Percentiles rank a stretch among this genome's conserved stretches.
Conservation (phyloP, 2,329 filamentous ascomycete genomes). For the Cadophora sp. region DNA sequence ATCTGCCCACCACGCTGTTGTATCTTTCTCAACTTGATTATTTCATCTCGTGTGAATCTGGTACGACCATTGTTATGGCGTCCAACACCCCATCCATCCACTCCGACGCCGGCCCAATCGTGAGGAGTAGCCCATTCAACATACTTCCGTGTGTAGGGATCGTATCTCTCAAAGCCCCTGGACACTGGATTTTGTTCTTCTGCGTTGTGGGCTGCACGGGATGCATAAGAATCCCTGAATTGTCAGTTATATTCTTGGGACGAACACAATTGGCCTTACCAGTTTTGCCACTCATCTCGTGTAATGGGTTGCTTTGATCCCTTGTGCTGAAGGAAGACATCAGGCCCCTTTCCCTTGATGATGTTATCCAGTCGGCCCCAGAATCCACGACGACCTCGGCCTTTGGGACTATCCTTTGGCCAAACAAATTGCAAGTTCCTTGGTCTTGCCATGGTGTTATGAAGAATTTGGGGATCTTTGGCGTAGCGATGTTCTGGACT, state of each 20-base stretch:
- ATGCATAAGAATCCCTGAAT: slow-evolving; percentile 42
- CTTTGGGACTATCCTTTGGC: slow-evolving; percentile 42
- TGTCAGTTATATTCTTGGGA: background rate
- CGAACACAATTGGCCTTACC: slow-evolving; percentile 28
- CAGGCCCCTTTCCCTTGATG: slow-evolving; percentile 49
- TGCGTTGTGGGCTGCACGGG: slow-evolving; percentile 16
- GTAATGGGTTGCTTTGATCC: slow-evolving; percentile 32
- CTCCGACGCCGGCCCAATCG: slow-evolving; percentile 34
- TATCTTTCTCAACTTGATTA: slow-evolving; percentile 27
- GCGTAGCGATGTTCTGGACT: too few relatives aligned
- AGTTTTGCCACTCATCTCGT: slow-evolving; percentile 43
- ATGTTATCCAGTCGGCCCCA: slow-evolving; percentile 46
- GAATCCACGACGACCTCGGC: slow-evolving; percentile 38
- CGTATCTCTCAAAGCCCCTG: slow-evolving; percentile 39
- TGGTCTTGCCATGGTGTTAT: background rate
- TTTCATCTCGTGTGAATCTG: slow-evolving; percentile 38
- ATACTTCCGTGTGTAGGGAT: slow-evolving; percentile 41
- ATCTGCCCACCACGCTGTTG: slow-evolving; percentile 20
- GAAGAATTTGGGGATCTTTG: background rate
- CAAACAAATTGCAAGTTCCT: slow-evolving; percentile 40
- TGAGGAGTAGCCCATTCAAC: slow-evolving; percentile 34
- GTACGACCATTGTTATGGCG: slow-evolving; percentile 32
- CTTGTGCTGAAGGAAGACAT: slow-evolving; percentile 48
- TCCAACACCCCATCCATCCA: slow-evolving; percentile 18
- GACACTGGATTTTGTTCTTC: slow-evolving; percentile 16